Evolutionary conservation across 2,329 filamentous ascomycete genomes (phyloP).

Genomic region (Aspergillus hortae): DNA sequence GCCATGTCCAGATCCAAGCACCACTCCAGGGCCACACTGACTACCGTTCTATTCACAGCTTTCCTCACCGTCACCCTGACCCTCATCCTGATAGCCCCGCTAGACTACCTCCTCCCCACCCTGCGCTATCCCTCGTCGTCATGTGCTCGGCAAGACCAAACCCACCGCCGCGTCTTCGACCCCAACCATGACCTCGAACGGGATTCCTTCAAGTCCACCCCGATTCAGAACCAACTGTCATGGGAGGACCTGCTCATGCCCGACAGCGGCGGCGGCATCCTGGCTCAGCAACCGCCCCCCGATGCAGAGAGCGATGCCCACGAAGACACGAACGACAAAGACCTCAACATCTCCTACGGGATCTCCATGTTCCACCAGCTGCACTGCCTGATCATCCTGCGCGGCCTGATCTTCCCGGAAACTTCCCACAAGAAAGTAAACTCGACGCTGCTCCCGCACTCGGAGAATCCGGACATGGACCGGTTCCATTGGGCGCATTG

Average conservation of each 20-base stretch:
- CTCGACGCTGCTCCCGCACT: slow-evolving; percentile 3
- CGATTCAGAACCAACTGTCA: background rate
- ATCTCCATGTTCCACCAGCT: slow-evolving; percentile 14
- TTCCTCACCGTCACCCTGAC: background rate
- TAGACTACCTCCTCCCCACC: background rate
- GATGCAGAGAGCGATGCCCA: background rate
- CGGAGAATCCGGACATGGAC: background rate
- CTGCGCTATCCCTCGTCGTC: background rate
- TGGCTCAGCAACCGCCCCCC: background rate
- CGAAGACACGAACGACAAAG: background rate
- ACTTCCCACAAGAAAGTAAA: slow-evolving; percentile 4
- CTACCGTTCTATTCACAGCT: background rate
- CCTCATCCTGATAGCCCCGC: background rate
- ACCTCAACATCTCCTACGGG: slow-evolving; percentile 1
- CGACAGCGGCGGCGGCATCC: background rate
- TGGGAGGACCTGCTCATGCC: slow-evolving; percentile 5
- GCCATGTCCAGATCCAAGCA: background rate
- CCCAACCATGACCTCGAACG: background rate
- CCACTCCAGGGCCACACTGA: background rate
- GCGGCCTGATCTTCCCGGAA: slow-evolving; percentile 6
- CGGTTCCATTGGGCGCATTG: slow-evolving; percentile 13
- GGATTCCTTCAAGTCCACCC: background rate
- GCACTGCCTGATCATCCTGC: slow-evolving; percentile 6
- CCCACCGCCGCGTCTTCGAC: background rate
- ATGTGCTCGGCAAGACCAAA: background rate